Percentiles rank a stretch among this genome's conserved stretches.
These are phyloP conservation scores for Eucalyptus tenuipes DNA, from an alignment of 345 rosid species.

Conservation along the genomic window DNA sequence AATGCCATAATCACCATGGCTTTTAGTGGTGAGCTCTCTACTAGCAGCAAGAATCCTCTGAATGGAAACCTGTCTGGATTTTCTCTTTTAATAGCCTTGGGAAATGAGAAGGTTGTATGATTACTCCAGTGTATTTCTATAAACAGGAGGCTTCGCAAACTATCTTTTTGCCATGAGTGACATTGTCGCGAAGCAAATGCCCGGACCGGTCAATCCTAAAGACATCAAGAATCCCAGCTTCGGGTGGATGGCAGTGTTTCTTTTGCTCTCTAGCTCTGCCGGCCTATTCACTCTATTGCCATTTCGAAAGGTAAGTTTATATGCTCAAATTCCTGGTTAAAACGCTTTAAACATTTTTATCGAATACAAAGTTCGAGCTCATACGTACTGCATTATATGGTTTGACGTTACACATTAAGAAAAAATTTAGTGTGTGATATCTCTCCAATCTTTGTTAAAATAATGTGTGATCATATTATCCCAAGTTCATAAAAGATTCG, in stretches of 20 bases:
- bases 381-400: background rate
- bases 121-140: background rate
- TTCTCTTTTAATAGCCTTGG: background rate
- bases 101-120: background rate
- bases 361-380: background rate
- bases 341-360: background rate
- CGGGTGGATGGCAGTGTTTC: background rate
- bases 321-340: background rate
- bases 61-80: background rate
- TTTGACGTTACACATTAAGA: background rate
- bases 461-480: background rate
- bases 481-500: background rate
- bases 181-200: background rate
- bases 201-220: background rate
- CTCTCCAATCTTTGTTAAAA: background rate
- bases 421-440: background rate
- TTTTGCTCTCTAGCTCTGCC: background rate
- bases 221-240: background rate
- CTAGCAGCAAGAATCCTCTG: background rate
- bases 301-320: background rate
- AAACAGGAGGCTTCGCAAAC: background rate
- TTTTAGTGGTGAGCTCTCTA: background rate
- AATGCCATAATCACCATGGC: background rate
- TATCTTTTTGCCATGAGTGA: background rate
- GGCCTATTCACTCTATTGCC: background rate